Base-by-base conservation (phyloP, 208 protist species). In the Kentomonas sorsogonicus region DNA sequence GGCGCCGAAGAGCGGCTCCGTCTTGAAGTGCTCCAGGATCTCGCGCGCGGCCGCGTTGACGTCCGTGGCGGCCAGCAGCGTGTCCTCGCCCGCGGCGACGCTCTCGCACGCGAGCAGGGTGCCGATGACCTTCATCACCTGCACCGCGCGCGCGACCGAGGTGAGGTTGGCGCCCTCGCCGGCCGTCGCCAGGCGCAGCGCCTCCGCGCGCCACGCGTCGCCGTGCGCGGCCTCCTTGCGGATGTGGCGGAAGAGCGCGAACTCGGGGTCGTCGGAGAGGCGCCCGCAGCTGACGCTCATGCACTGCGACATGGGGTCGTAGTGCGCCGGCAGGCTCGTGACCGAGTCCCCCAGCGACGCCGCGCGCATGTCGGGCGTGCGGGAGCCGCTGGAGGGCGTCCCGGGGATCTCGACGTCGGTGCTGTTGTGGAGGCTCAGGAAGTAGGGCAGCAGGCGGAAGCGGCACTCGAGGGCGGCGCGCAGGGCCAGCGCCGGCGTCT, bases 361-460 rank as follows among this genome's bases (percentile, higher is more conserved):
- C 54, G 60, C 76, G 53, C 78, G 77, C 68, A 77, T 44, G 25
- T 61, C 64, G 15, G 73, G 75, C 29, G 76, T 77, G 1, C 68
- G 61, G 6, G 65, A 57, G 26, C 62, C 77, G 34, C 60, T 62
- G 56, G 63, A 65, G 51, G 63, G 65, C 0, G 63, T 73, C 40
- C 74, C 53, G 0, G 69, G 82, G 44, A 77, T 69, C 29, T 60
- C 67, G 50, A 39, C 73, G 55, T 75, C 74, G 0, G 77, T 74
- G n/a, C 55, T 30, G 60, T 71, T 79, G 76, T 69, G 82, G n/a
- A 80, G 69, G 45, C 69, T 70, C 5, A 92, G 34, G 15, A 88
- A 68, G 62, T 86, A 92, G 0, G 74, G 75, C 31, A 92, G 60
- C 15, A 87, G 50, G 31, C 78, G 78, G 66, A 92, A 83, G 58